Base-by-base conservation (phyloP, 441 rosid genomes). In the Viola pubescens region DNA sequence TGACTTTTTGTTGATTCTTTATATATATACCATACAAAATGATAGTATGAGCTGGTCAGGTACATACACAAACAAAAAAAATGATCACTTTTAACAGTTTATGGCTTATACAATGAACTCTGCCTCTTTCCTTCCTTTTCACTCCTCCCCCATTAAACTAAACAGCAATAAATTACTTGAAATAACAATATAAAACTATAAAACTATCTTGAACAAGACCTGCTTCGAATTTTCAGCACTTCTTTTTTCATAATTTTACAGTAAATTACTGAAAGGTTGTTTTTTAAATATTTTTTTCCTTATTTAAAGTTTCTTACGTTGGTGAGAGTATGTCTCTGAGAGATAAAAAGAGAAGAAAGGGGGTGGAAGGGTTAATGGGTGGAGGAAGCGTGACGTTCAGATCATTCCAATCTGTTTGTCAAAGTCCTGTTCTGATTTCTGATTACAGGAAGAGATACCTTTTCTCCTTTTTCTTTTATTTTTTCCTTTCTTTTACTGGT, bases 211-310 rank as follows among this genome's bases (percentile, higher is more conserved):
- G 26, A 19, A 19, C 26, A 19, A 19, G 26, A 19, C 26, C 26
- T 19, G 58, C 68, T 59, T 76, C 66, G 66, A 61, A 70, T 46
- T 48, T 44, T 37, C 56, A 76, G 63, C 61, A n/a, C 59, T 62
- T 43, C 9, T 9, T 51, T 48, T 42, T 38, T 38, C 34, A 5
- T 48, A 1, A 34, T 12, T 26, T 40, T 56, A 10, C 7, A 4
- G 1, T 46, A 9, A 9, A 9, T 11, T 3, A 2, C 46, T 19
- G 26, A 19, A 19, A 19, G 46, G n/a, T n/a, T n/a, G n/a, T n/a
- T n/a, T n/a, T n/a, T n/a, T n/a, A n/a, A n/a, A n/a, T n/a, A n/a
- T 43, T 50, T 14, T 49, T 0, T 11, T 4, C 6, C 48, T 26
- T 11, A 16, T 51, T 5, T 52, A 19, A 19, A 19, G 26, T 26